Conservation (phyloP, 805 yeast genomes). For the Candida pseudofarinosa region DNA sequence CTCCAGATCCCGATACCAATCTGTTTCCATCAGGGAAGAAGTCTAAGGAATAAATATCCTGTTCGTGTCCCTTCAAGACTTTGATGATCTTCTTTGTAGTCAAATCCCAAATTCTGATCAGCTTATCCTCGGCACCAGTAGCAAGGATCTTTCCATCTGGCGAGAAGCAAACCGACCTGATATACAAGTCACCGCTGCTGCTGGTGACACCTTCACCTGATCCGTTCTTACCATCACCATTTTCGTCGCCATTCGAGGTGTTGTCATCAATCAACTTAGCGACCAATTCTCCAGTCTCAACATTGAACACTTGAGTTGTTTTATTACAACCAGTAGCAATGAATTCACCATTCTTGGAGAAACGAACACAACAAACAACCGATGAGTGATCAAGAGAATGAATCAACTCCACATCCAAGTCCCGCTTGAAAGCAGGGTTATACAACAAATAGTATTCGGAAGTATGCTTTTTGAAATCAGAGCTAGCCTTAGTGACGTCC, state of each 20-base stretch:
- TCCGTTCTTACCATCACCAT: slow-evolving; percentile 34
- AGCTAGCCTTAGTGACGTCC: slow-evolving; percentile 72
- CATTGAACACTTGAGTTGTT: slow-evolving; percentile 90
- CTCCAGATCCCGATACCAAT: slow-evolving; percentile 94
- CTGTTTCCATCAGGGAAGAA: slow-evolving; percentile 93
- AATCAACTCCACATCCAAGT: slow-evolving; percentile 80
- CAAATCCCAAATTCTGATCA: slow-evolving; percentile 95
- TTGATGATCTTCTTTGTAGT: slow-evolving; percentile 79
- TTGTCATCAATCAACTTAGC: slow-evolving; percentile 83
- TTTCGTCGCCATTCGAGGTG: slow-evolving; percentile 35
- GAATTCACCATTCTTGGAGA: slow-evolving; percentile 85
- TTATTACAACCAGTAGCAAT: slow-evolving; percentile 97
- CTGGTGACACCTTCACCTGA: slow-evolving; percentile 42
- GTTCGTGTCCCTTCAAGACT: slow-evolving; percentile 91
- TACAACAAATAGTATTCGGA: slow-evolving; percentile 84
- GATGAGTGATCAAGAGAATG: slow-evolving; percentile 89
- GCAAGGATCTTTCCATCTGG: slow-evolving; percentile 91
- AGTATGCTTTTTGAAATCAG: slow-evolving; percentile 75
- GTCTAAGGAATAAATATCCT: slow-evolving; percentile 93
- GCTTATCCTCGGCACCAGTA: slow-evolving; percentile 88
- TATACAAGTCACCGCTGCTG: slow-evolving; percentile 77
- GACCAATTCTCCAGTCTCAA: slow-evolving; percentile 83
- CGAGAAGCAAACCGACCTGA: slow-evolving; percentile 92
- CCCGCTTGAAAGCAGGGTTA: slow-evolving; percentile 70
- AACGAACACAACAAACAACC: slow-evolving; percentile 95